Evolutionary conservation across 352 stramenopile species (phyloP), one percentile per base, ranked within the genome.

Genomic region (Thalassiosira exigua): DNA sequence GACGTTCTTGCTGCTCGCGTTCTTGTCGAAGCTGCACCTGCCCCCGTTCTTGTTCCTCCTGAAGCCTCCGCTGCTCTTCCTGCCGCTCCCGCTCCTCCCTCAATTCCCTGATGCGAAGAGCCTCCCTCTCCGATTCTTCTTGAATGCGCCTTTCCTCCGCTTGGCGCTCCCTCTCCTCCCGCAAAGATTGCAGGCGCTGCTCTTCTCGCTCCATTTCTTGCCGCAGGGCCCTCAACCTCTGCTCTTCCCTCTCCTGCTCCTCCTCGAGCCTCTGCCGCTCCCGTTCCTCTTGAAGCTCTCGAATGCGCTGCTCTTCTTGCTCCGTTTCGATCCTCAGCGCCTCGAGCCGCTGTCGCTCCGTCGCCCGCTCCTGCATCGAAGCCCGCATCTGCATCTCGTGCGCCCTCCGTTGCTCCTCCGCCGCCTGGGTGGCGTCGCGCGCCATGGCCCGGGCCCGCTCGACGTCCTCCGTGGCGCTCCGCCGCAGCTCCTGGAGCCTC

Each of bases 201-300:
- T 62, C 24, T 9, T 69, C 52, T n/a, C 52, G 58, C 41, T 57
- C 21, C 17, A 24, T 39, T 41, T 77, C 51, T 66, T 72, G 32
- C 70, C 32, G n/a, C n/a, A n/a, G 4, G 19, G 50, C 42, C 50
- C 48, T 11, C 11, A 62, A 17, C 11, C 57, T 24, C 11, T 51
- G 36, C 26, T 56, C 9, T 62, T 56, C 39, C 57, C 48, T 51
- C 57, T 66, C 57, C 57, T 51, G 11, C n/a, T 75, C 68, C 50
- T 58, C 57, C 66, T 67, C 68, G 24, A 27, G 32, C 57, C 67
- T 52, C 14, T 73, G 57, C 33, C 59, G 50, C 50, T 75, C 48
- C 44, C 60, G 19, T n/a, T n/a, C n/a, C n/a, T n/a, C n/a, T n/a
- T n/a, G n/a, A n/a, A n/a, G n/a, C n/a, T n/a, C n/a, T n/a, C n/a